phyloP scores from a whole-genome alignment of 2,329 filamentous ascomycete species.

The Stachybotrys elegans region DNA sequence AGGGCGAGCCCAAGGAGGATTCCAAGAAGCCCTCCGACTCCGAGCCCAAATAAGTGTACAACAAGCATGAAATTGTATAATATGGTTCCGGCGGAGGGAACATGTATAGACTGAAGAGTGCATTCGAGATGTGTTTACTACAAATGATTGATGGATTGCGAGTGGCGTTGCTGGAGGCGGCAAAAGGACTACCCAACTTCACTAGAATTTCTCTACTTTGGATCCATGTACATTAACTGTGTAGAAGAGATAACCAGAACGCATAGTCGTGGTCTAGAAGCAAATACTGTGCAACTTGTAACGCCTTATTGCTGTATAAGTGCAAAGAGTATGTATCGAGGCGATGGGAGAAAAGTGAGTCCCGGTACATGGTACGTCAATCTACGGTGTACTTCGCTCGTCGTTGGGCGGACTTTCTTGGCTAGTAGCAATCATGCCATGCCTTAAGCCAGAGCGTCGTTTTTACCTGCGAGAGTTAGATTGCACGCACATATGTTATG shows the following conservation, averaged over 20 bases:
- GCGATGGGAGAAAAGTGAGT: too few species aligned
- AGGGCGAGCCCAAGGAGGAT: slow-evolving; percentile 20
- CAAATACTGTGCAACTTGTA: too few species aligned
- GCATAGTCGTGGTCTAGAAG: too few species aligned
- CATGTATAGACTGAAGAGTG: slow-evolving; percentile 19
- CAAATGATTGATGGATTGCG: slow-evolving; percentile 25
- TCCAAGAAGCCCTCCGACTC: slow-evolving; percentile 28
- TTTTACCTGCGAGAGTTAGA: slow-evolving; percentile 21
- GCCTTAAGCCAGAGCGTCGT: too few species aligned
- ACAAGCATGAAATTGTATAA: slow-evolving; percentile 14
- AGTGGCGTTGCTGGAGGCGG: slow-evolving; percentile 4
- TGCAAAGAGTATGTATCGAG: too few species aligned
- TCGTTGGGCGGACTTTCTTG: too few species aligned
- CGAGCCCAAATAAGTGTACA: slow-evolving; percentile 20
- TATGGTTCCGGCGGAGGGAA: slow-evolving; percentile 11
- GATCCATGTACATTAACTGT: slow-evolving; percentile 27
- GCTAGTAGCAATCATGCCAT: too few species aligned
- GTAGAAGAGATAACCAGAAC: slow-evolving; percentile 20
- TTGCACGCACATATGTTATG: slow-evolving; percentile 17
- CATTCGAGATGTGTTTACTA: slow-evolving; percentile 34
- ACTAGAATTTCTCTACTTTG: slow-evolving; percentile 13
- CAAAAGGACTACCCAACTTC: slow-evolving; percentile 15
- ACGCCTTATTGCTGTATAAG: too few species aligned
- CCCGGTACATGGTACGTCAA: too few species aligned
- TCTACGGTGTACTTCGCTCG: too few species aligned